Evolutionary conservation across 495 filamentous ascomycete genomes (phyloP).

Genomic region (Clavariopsis aquatica): DNA sequence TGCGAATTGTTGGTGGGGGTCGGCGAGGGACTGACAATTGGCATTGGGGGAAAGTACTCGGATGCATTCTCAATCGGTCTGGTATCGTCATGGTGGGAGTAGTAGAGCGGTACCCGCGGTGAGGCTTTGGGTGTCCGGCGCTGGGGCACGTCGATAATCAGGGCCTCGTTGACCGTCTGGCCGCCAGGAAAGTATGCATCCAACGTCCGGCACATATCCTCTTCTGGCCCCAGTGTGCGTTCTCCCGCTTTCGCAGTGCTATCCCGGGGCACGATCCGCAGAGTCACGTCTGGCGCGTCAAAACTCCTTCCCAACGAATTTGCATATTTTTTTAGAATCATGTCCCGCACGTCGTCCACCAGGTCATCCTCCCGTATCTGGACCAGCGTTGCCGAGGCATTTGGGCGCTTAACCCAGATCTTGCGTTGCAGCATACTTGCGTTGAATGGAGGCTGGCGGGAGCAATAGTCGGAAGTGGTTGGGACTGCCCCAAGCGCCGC

Average conservation of each 20-base stretch:
- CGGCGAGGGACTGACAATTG: conserved; percentile 53
- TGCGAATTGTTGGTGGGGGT: conserved; percentile 36
- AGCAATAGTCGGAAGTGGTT: conserved; percentile 30
- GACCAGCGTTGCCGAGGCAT: conserved; percentile 83
- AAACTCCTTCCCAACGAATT: conserved; percentile 88
- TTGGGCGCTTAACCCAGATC: conserved; percentile 89
- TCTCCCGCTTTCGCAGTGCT: conserved; percentile 55
- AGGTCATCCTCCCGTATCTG: conserved; percentile 83
- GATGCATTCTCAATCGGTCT: conserved; percentile 70
- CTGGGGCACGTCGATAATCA: conserved; percentile 83
- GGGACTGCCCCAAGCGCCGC: conserved; percentile 11
- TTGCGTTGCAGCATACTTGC: conserved; percentile 69
- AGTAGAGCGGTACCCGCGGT: conserved; percentile 64
- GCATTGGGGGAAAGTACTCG: conserved; percentile 92
- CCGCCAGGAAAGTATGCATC: conserved; percentile 88
- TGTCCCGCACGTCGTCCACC: conserved; percentile 91
- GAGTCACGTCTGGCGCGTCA: conserved; percentile 81
- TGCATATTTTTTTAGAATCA: conserved; percentile 87
- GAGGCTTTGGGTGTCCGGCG: conserved; percentile 84
- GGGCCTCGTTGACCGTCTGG: conserved; percentile 84
- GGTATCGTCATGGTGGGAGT: conserved; percentile 55
- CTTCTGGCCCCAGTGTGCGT: conserved; percentile 79
- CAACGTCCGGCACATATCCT: conserved; percentile 72
- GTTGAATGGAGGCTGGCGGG: conserved; percentile 21
- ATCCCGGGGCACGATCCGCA: conserved; percentile 62